Base-by-base conservation (phyloP, 257 asterid genomes). In the Gentiana macrophylla region DNA sequence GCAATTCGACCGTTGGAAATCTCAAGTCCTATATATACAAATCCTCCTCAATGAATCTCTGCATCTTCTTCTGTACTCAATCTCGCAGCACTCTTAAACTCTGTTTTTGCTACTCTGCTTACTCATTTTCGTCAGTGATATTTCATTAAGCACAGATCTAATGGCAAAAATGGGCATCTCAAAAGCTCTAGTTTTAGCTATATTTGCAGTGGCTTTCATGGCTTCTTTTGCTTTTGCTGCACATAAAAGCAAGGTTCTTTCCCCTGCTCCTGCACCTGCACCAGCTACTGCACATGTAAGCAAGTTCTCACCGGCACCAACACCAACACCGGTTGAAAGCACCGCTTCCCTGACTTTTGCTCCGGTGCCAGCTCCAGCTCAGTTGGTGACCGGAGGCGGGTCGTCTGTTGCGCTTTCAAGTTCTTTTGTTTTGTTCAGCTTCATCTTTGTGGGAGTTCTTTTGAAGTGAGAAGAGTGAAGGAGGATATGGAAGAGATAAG, bases 371-470 rank as follows among this genome's bases (percentile, higher is more conserved):
- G 46, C 10, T 7, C 46, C 61, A 8, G 49, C 61, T 4, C 61
- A 50, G 8, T 38, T 56, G 61, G 61, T 38, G 10, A 49, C 52
- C 35, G 61, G 61, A 56, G 51, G 37, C 43, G 61, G 61, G 46
- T 7, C 34, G 13, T 38, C 61, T 2, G 35, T 41, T 10, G 36
- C 37, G 50, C 8, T 56, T 24, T 56, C 61, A 6, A 13, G 33
- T 1, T n/a, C 37, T 12, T 56, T 13, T 3, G 4, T 38, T 24
- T 24, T 10, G 35, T 13, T 41, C 33, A 3, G 38, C 50, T 10
- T 35, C 41, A 33, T 10, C 41, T 9, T 56, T 56, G 38, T 56
- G 13, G 38, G 61, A 43, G 50, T 56, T 24, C 50, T 32, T 37
- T 43, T 45, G 12, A 49, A 34, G 15, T 15, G 12, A 35, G 46